Percentiles rank a stretch among this genome's conserved stretches.
phyloP scores from a whole-genome alignment of 176 grass and related monocot genomes.

The Saccharum officinarum region DNA sequence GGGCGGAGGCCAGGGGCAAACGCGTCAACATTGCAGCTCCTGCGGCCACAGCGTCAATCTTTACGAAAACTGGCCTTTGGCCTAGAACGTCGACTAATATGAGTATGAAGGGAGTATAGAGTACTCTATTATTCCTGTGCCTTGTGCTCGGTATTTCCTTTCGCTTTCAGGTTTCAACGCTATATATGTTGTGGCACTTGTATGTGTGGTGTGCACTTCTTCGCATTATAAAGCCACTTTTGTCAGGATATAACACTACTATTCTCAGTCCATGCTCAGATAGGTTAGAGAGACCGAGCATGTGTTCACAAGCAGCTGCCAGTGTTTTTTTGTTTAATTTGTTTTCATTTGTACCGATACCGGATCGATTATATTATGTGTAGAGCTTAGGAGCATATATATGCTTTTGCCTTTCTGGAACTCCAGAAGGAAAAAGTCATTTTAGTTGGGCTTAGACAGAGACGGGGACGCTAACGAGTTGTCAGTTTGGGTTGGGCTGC shows the following conservation, averaged over 20 bases:
- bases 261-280: neutral
- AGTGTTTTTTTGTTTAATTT: too few species aligned
- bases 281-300: neutral
- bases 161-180: neutral
- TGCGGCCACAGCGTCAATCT: too few species aligned
- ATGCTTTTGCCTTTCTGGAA: neutral
- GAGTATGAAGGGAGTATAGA: too few species aligned
- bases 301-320: too few species aligned
- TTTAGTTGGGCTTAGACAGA: neutral
- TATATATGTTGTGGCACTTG: neutral
- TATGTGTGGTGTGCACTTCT: neutral
- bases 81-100: too few species aligned
- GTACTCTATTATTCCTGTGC: neutral
- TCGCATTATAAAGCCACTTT: neutral
- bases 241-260: neutral
- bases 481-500: neutral
- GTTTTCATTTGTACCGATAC: too few species aligned
- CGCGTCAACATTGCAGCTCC: too few species aligned
- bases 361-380: neutral
- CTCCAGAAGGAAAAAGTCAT: neutral
- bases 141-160: neutral
- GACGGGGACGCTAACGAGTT: neutral
- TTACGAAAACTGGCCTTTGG: too few species aligned
- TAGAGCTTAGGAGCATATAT: too few species aligned
- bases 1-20: too few species aligned